Conservation (phyloP, 2,329 filamentous ascomycete species). For the Dothideomycetidae sp. region DNA sequence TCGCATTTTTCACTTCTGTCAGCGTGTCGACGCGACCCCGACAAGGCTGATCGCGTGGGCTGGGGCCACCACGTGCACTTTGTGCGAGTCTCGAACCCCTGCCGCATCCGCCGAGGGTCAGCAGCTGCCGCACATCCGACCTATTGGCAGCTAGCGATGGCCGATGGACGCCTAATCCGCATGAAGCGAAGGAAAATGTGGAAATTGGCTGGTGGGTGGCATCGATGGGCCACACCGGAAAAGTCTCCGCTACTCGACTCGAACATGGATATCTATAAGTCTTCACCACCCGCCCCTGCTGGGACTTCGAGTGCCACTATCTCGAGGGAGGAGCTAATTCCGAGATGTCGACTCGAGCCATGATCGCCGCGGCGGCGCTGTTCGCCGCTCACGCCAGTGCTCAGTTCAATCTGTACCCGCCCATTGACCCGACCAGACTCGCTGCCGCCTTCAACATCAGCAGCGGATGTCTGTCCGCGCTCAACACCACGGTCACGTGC, state of each 20-base stretch:
- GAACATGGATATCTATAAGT: not conserved
- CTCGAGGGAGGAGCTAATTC: not conserved
- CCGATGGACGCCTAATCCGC: not conserved
- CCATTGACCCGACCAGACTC: not conserved
- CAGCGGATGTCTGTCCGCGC: not conserved
- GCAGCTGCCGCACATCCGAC: too few species aligned
- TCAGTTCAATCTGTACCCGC: not conserved
- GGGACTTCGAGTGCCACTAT: not conserved
- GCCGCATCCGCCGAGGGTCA: too few species aligned
- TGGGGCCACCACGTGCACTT: too few species aligned
- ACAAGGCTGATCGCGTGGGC: too few species aligned
- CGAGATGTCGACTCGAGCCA: not conserved
- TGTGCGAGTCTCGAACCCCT: too few species aligned
- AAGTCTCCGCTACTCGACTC: too few species aligned
- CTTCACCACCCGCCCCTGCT: not conserved
- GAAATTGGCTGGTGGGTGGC: too few species aligned
- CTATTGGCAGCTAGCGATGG: not conserved
- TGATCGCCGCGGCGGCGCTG: not conserved
- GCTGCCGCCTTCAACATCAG: not conserved
- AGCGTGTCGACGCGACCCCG: too few species aligned
- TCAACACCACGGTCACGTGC: slow-evolving; percentile 8
- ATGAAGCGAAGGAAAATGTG: not conserved
- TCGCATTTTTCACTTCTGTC: too few species aligned
- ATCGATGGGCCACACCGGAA: too few species aligned
- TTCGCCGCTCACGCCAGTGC: not conserved